Conservation (phyloP, 768 basidiomycete genomes). For the Jaapia argillacea region DNA sequence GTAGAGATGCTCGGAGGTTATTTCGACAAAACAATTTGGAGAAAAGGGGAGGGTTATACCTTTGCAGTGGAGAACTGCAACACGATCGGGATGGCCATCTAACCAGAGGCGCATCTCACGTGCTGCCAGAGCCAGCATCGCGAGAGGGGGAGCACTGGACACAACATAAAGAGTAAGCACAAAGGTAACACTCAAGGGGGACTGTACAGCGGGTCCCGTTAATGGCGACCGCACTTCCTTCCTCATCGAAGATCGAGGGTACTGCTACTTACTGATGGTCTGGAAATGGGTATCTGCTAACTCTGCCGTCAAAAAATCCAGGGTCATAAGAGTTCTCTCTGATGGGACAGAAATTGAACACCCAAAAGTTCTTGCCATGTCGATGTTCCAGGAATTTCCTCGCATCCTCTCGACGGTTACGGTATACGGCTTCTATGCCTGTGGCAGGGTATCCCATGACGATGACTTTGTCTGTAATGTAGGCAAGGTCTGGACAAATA, state of each 20-base stretch:
- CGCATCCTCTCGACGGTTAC: constrained; percentile 70
- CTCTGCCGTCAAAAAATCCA: constrained; percentile 56
- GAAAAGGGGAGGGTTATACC: constrained; percentile 26
- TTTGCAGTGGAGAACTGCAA: constrained; percentile 85
- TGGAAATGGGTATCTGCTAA: constrained; percentile 82
- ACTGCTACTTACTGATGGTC: constrained; percentile 73
- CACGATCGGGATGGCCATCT: constrained; percentile 47
- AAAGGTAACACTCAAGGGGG: too few species aligned
- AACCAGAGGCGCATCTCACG: constrained; percentile 73
- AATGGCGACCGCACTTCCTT: too few species aligned
- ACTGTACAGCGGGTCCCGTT: too few species aligned
- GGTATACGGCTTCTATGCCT: constrained; percentile 71
- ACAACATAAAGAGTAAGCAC: background rate
- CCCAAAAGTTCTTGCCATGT: constrained; percentile 73
- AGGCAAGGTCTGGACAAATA: constrained; percentile 38
- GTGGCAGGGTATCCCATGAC: constrained; percentile 81
- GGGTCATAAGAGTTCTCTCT: constrained; percentile 74
- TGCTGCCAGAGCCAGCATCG: constrained; percentile 60
- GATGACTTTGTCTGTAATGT: constrained; percentile 66
- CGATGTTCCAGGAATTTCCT: constrained; percentile 63
- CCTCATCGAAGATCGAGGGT: too few species aligned
- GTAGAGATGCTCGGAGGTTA: constrained; percentile 3
- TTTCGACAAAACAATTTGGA: background rate
- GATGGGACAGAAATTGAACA: constrained; percentile 83
- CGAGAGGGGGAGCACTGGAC: constrained; percentile 63